Evolutionary conservation across 169 alveolate species (phyloP).

Genomic region (Plasmodium gonderi): DNA sequence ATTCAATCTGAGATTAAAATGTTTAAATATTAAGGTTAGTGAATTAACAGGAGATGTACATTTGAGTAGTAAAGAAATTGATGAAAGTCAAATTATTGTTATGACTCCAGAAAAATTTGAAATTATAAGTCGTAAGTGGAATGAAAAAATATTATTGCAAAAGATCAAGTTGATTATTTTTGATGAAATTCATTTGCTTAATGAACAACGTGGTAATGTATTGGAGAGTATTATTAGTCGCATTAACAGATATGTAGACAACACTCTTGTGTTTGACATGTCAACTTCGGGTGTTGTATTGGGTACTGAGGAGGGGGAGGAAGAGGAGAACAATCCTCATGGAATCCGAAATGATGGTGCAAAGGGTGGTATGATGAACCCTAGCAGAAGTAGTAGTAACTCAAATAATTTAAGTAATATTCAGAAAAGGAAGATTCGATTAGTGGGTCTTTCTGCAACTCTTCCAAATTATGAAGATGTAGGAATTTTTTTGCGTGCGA

Average conservation of each 20-base stretch:
- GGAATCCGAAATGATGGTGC: not conserved
- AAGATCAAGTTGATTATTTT: conserved; percentile 96
- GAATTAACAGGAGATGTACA: conserved; percentile 98
- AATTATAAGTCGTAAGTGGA: conserved; percentile 98
- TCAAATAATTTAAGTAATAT: not conserved
- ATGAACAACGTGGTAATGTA: conserved; percentile 99
- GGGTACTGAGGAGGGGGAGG: not conserved
- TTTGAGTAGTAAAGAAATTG: conserved; percentile 95
- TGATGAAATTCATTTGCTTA: conserved; percentile 99
- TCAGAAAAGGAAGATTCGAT: conserved; percentile 50
- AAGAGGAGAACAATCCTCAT: not conserved
- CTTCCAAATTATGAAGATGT: conserved; percentile 99
- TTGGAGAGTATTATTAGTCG: conserved; percentile 99
- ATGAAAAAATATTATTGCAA: conserved; percentile 93
- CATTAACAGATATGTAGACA: conserved; percentile 91
- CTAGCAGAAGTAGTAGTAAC: not conserved
- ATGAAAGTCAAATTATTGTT: conserved; percentile 97
- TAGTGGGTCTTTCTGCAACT: conserved; percentile 99
- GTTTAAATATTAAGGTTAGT: conserved; percentile 91
- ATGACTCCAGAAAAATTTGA: conserved; percentile 99
- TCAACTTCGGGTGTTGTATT: conserved; percentile 87
- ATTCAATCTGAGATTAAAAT: conserved; percentile 82
- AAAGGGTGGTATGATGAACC: not conserved
- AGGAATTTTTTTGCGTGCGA: conserved; percentile 96
- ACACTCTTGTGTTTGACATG: conserved; percentile 74